phyloP scores from a whole-genome alignment of 78 protist genomes.

The Dictyostelium brefeldianum region DNA sequence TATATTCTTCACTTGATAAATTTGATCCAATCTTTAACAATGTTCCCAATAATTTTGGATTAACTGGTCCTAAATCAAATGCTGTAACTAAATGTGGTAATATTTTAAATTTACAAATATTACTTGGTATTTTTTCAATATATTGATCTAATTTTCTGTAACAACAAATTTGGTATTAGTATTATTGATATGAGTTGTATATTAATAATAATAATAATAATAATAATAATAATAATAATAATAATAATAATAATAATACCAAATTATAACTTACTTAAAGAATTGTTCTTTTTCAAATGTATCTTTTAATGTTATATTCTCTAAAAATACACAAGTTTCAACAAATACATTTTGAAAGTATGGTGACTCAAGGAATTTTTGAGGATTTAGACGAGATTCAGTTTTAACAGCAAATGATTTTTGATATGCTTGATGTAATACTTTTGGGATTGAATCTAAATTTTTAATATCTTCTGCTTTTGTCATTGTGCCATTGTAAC shows the following conservation, averaged over 20 bases:
- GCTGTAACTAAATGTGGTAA: slow-evolving; percentile 88
- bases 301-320: slow-evolving; percentile 85
- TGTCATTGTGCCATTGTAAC: slow-evolving; percentile 64
- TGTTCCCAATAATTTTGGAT: slow-evolving; percentile 70
- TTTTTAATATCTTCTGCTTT: slow-evolving; percentile 64
- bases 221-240: background rate
- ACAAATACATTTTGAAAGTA: slow-evolving; percentile 81
- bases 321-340: slow-evolving; percentile 81
- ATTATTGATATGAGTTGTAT: too few relatives aligned
- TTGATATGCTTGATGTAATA: slow-evolving; percentile 64
- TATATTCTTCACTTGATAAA: slow-evolving; percentile 82
- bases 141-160: slow-evolving; percentile 70
- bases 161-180: too few relatives aligned
- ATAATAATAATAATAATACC: background rate
- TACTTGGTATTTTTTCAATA: slow-evolving; percentile 79
- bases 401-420: slow-evolving; percentile 48
- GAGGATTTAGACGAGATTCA: slow-evolving; percentile 56
- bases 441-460: slow-evolving; percentile 46
- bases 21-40: slow-evolving; percentile 83
- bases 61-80: slow-evolving; percentile 82
- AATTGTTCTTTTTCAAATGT: slow-evolving; percentile 86
- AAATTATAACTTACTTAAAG: slow-evolving; percentile 59
- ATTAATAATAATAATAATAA: background rate
- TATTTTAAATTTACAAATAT: slow-evolving; percentile 82
- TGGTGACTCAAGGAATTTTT: slow-evolving; percentile 45